Conservation (phyloP, 2,329 filamentous ascomycete genomes). For the Aspergillus clavatus region DNA sequence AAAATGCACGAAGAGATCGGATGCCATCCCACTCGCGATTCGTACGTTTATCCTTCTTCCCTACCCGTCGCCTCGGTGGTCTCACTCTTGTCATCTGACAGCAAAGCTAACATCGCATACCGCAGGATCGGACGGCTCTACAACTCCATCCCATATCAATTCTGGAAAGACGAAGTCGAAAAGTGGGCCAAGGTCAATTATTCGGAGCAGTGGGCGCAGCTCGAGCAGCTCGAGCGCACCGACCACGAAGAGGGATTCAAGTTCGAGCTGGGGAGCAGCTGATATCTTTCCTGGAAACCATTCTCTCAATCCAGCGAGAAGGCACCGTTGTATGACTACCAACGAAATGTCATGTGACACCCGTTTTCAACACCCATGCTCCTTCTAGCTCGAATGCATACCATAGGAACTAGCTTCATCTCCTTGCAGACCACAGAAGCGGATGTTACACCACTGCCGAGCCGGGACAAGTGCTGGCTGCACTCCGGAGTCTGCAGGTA, state of each 20-base stretch:
- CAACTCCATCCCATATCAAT: conserved; percentile 64
- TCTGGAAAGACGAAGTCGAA: conserved; percentile 65
- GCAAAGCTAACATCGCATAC: conserved; percentile 8
- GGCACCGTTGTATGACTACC: not conserved
- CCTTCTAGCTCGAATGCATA: too few species aligned
- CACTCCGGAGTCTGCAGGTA: too few species aligned
- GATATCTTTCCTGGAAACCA: too few species aligned
- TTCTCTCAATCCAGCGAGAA: too few species aligned
- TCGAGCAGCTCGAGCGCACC: conserved; percentile 46
- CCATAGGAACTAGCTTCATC: too few species aligned
- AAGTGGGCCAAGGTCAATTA: conserved; percentile 67
- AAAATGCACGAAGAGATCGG: conserved; percentile 64
- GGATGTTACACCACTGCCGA: too few species aligned
- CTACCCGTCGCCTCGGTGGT: not conserved
- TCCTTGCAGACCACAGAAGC: too few species aligned
- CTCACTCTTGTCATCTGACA: not conserved
- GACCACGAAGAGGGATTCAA: conserved; percentile 32
- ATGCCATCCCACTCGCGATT: conserved; percentile 60
- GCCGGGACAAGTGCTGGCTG: too few species aligned
- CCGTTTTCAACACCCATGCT: too few species aligned
- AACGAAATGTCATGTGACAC: not conserved
- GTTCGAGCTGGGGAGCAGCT: conserved; percentile 22
- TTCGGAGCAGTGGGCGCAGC: conserved; percentile 62
- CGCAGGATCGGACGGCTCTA: conserved; percentile 68
- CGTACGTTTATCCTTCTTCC: conserved; percentile 52